Evolutionary conservation across 1,284 basidiomycete species (phyloP), one percentile per base, ranked within the genome.

Genomic region (Trichosporon sp.): DNA sequence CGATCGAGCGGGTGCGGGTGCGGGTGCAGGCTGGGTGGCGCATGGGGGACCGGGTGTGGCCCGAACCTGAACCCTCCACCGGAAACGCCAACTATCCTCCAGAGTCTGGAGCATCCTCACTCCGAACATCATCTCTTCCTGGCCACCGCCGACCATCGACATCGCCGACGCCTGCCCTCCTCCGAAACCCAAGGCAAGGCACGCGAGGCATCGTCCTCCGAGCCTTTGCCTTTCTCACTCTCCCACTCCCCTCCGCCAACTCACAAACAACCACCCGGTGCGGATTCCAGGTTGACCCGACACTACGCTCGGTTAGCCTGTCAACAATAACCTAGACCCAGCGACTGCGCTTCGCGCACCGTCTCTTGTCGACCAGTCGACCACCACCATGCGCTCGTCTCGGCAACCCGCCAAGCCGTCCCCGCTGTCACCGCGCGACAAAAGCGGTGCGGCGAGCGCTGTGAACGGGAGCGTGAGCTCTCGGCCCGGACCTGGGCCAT

Each of bases 201-300:
- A n/a, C 59, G 32, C 59, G 59, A 63, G 59, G 59, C 59, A 63
- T 37, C n/a, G 59, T 63, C 59, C 59, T 63, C 59, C 59, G 59
- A 63, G 59, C 59, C 59, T 63, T 63, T 37, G 59, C 59, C 59
- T 35, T 35, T 32, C 14, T 12, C 26, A 32, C 12, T 32, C 26
- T 16, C 8, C 16, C 59, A 21, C 48, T 8, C 5, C 4, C 51
- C 51, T 2, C 19, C n/a, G 1, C 19, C n/a, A 6, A 10, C 51
- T 6, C 16, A 54, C 51, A 54, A 21, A 21, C 51, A 11, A 54
- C 10, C 5, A 54, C 51, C 51, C 51, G 51, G 6, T 6, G 51
- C 51, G 51, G 51, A 26, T 19, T 10, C 19, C n/a, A n/a, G 46
- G 14, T 19, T 4, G 16, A 5, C 46, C 8, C n/a, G 19, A 26